Evolutionary conservation across 306 rosid genomes (phyloP), one percentile per base, ranked within the genome.

Genomic region (Carpinus fangiana): DNA sequence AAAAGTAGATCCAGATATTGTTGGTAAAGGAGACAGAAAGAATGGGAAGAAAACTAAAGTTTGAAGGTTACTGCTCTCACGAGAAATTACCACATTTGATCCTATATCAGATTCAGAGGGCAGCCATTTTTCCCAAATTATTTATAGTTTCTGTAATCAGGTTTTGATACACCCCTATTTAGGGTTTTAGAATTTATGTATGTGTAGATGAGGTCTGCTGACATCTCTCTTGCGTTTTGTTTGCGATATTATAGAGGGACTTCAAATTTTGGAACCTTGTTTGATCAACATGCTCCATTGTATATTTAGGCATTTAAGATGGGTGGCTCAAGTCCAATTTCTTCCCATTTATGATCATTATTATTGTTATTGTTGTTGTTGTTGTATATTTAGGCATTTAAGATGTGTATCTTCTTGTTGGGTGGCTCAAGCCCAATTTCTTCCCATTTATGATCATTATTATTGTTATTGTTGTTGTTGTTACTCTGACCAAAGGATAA

Each of bases 31-130:
- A 36, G 73, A 59, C 20, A 54, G 34, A n/a, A 72, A 34, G 36
- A 73, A 14, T 34, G 75, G 68, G 75, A 78, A 72, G 64, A 73
- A 62, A 66, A 75, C 36, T 38, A 67, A 69, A 20, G 62, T 56
- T 72, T 36, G 76, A 48, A 48, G 52, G 12, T 48, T 48, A 48
- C 4, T 11, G 52, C 14, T 48, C 12, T 11, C 52, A 48, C 14
- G 52, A 7, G 4, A 9, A 9, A 48, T 48, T 48, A 48, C 52
- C 52, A 11, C 52, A 48, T 48, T 36, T 36, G 76, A 79, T 70
- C 68, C 73, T 72, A 23, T 71, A 8, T 17, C 11, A 70, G 67
- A 76, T 59, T 31, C 74, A 47, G 73, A 78, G 53, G 81, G 43
- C 21, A 0, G 41, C 28, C 69, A 21, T 52, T 67, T 38, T 66